Base-by-base conservation (phyloP, 495 filamentous ascomycete species). In the Penicillium coprophilum region DNA sequence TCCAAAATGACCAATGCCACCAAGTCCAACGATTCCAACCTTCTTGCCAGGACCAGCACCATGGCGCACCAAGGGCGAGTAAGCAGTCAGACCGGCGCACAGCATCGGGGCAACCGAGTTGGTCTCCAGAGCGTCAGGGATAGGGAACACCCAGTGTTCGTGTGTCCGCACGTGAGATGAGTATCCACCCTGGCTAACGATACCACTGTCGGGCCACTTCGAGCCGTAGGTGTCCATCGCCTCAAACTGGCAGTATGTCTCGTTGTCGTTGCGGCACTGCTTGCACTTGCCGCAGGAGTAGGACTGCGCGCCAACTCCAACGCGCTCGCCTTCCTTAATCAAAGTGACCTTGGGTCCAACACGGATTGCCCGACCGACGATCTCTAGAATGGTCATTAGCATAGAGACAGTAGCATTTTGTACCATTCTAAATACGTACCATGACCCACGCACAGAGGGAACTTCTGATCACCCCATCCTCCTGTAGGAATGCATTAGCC, bases 41-140 rank as follows among this genome's bases (percentile, higher is more conserved):
- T 89, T 90, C 74, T 89, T 90, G n/a, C 89, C 88, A 0, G 87
- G 86, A 0, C 87, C 86, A 41, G 76, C 77, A n/a, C 86, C 87
- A 65, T 89, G 85, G 24, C 88, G 83, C 38, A 88, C 85, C 2
- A 96, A 77, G 0, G 91, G 91, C 32, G 82, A 86, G 73, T 86
- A 96, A 28, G 84, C 85, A 1, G 92, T 96, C 30, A 95, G 71
- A 43, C 92, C 91, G 32, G 90, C 92, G 68, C 92, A 96, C 63
- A 96, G 79, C 90, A 96, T 95, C 2, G 90, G 92, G 13, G 91
- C 92, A 1, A 87, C 90, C 30, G 84, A 65, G 40, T 78, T 78
- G 61, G 77, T 85, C 20, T 84, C 71, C 41, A 96, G 81, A 6
- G 76, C 80, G 17, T 89, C 86, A 17, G 92, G 92, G 56, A 96